Conservation (phyloP, 2,329 filamentous ascomycete genomes). For the Sporothrix brasiliensis region DNA sequence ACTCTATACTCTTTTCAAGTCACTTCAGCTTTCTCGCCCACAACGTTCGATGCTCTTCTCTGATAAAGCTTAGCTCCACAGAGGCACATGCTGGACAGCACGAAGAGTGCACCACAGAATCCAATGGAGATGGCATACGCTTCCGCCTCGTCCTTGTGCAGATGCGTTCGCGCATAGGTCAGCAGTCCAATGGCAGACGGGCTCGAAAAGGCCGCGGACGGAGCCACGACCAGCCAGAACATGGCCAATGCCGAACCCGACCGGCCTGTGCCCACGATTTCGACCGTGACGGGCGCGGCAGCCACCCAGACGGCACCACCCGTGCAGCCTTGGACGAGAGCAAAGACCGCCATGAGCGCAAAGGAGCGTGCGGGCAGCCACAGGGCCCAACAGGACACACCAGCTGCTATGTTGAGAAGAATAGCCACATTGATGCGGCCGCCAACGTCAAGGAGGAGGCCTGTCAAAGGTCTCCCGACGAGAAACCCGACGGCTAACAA, state of each 20-base stretch:
- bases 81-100: conserved; percentile 28
- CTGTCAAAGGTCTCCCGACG: conserved; percentile 14
- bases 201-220: conserved; percentile 28
- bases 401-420: conserved; percentile 14
- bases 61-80: conserved; percentile 21
- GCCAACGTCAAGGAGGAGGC: conserved; percentile 24
- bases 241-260: conserved; percentile 34
- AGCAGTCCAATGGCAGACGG: conserved; percentile 27
- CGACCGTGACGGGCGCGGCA: conserved; percentile 29
- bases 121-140: conserved; percentile 29
- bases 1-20: no score
- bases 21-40: no score
- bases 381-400: conserved; percentile 30
- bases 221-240: conserved; percentile 27
- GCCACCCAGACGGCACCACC: conserved; percentile 57
- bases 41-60: background rate
- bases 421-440: conserved; percentile 28
- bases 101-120: conserved; percentile 24
- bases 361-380: conserved; percentile 31
- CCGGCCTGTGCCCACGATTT: conserved; percentile 29
- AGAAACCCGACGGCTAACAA: conserved; percentile 27
- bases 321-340: conserved; percentile 54
- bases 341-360: conserved; percentile 30
- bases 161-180: conserved; percentile 1
- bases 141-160: conserved; percentile 7